Evolutionary conservation across 345 rosid genomes (phyloP).

Genomic region (Gossypium australe): DNA sequence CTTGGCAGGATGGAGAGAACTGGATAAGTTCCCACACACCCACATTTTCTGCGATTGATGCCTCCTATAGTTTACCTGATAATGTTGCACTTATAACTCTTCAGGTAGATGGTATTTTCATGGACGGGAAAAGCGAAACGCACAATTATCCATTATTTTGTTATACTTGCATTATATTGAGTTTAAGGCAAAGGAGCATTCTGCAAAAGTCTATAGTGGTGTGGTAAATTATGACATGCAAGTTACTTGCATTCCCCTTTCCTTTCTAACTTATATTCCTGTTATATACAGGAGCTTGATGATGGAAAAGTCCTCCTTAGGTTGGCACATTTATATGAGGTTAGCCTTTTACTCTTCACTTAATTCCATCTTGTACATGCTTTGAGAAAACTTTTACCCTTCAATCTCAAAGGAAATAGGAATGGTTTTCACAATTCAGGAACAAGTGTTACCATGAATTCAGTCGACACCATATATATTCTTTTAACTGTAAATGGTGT

Average conservation of each 20-base stretch:
- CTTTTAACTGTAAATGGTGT: background rate
- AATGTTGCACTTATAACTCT: conserved; percentile 81
- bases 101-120: conserved; percentile 44
- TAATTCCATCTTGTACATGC: conserved; percentile 1
- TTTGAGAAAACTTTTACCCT: background rate
- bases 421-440: background rate
- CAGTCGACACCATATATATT: background rate
- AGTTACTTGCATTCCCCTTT: conserved; percentile 11
- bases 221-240: background rate
- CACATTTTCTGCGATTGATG: conserved; percentile 68
- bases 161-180: background rate
- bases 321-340: conserved; percentile 88
- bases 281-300: conserved; percentile 58
- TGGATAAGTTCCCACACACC: conserved; percentile 50
- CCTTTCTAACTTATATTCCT: conserved; percentile 3
- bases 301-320: conserved; percentile 76
- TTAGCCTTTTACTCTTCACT: conserved; percentile 17
- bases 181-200: background rate
- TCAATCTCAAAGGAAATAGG: background rate
- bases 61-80: conserved; percentile 73
- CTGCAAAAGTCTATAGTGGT: background rate
- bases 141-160: background rate
- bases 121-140: background rate
- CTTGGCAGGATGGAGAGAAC: conserved; percentile 54
- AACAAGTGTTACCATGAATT: background rate